These are phyloP conservation scores for Chrysoporthe puriensis DNA, from an alignment of 2,329 filamentous ascomycete genomes.

Conservation along the genomic window DNA sequence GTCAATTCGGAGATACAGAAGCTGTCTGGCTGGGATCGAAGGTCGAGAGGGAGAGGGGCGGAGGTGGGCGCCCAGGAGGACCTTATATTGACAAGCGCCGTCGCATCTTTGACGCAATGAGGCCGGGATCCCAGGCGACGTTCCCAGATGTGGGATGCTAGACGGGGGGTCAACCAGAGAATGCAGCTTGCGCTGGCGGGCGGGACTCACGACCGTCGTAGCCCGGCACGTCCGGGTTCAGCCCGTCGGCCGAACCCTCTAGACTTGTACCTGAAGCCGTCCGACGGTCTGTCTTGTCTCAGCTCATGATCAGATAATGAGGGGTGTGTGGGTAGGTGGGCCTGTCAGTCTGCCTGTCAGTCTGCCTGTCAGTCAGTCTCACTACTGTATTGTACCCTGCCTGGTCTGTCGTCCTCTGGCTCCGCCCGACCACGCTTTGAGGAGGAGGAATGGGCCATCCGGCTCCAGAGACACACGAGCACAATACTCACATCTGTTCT, in stretches of 20 bases:
- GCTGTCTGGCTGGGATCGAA: not conserved
- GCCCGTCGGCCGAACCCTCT: not conserved
- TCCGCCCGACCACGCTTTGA: too few species aligned
- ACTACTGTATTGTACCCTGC: too few species aligned
- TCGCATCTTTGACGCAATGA: constrained; percentile 18
- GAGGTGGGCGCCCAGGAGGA: not conserved
- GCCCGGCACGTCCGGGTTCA: not conserved
- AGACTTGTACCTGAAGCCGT: constrained; percentile 1
- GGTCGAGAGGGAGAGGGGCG: not conserved
- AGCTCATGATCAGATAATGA: constrained; percentile 36
- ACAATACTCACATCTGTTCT: too few species aligned
- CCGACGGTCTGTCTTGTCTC: not conserved
- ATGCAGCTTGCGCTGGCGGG: not conserved
- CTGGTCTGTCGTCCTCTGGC: too few species aligned
- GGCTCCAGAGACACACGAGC: too few species aligned
- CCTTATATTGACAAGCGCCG: constrained; percentile 17
- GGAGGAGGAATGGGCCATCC: too few species aligned
- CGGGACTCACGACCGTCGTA: not conserved
- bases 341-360: too few species aligned
- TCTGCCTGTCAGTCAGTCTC: too few species aligned
- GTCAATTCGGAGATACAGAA: constrained; percentile 4
- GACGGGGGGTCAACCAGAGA: not conserved
- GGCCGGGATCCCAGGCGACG: constrained; percentile 12
- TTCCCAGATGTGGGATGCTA: constrained; percentile 7
- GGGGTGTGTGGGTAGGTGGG: not conserved